Conservation (phyloP, 78 protist species). For the Protostelium mycophagum region DNA sequence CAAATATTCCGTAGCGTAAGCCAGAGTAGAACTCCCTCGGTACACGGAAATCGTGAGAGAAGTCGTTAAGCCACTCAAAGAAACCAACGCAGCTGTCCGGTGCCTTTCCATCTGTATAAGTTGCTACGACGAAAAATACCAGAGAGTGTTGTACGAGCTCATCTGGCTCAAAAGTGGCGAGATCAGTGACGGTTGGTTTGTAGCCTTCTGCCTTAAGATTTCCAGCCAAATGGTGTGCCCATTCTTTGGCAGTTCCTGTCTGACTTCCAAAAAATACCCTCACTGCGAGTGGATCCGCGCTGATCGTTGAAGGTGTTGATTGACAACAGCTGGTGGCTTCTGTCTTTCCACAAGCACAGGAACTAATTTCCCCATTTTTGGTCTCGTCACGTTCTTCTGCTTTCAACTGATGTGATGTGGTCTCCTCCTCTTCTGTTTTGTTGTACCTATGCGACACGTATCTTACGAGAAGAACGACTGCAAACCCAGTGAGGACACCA, state of each 20-base stretch:
- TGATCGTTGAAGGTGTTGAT: neutral
- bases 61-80: constrained; percentile 4
- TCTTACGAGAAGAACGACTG: neutral
- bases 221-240: neutral
- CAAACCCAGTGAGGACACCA: neutral
- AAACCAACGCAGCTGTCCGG: neutral
- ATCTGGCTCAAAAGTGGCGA: neutral
- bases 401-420: too few species aligned
- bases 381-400: too few species aligned
- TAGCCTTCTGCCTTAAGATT: neutral
- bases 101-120: constrained; percentile 54
- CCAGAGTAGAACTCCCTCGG: neutral
- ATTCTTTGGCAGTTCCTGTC: constrained; percentile 2
- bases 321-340: neutral
- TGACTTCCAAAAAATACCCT: constrained; percentile 2
- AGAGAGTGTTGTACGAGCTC: neutral
- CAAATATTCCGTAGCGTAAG: constrained; percentile 42
- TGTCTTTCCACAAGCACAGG: neutral
- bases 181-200: neutral
- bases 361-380: neutral
- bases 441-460: neutral
- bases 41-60: constrained; percentile 15
- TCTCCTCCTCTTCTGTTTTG: too few species aligned
- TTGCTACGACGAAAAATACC: constrained; percentile 18
- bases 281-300: neutral